A percentile compares a stretch with the other conserved stretches of the same genome.
Evolutionary conservation across 1,139 yeast genomes (phyloP).

Genomic region (Debaryomyces udenii): DNA sequence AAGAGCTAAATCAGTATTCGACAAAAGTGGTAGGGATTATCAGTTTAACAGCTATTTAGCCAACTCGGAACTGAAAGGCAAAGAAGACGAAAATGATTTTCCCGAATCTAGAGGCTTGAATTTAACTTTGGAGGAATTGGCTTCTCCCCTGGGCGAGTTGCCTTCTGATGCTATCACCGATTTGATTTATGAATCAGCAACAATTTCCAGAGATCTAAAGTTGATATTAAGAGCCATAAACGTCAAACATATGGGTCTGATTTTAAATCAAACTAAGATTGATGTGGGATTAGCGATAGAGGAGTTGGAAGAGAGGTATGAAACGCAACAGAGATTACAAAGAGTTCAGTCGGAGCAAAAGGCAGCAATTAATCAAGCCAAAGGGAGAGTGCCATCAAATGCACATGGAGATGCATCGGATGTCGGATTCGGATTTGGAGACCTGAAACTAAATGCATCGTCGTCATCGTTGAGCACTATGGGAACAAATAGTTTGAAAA

Average conservation of each 20-base stretch:
- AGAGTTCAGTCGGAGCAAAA: conserved; percentile 1
- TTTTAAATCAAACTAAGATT: conserved; percentile 38
- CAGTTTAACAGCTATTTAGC: conserved; percentile 6
- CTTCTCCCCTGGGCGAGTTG: conserved; percentile 53
- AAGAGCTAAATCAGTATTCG: conserved; percentile 41
- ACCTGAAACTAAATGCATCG: conserved; percentile 5
- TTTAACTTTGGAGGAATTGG: conserved; percentile 53
- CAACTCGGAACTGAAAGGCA: conserved; percentile 6
- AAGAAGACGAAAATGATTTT: conserved; percentile 14
- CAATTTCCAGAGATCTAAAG: conserved; percentile 64
- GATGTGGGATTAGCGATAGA: conserved; percentile 29
- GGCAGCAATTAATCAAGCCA: not conserved
- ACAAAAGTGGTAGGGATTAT: conserved; percentile 26
- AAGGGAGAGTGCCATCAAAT: conserved; percentile 5
- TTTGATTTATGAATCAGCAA: conserved; percentile 60
- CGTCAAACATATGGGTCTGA: conserved; percentile 57
- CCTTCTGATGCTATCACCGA: conserved; percentile 61
- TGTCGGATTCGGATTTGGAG: not conserved
- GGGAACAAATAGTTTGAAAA: conserved; percentile 6
- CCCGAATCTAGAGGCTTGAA: conserved; percentile 22
- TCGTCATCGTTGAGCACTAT: conserved; percentile 13
- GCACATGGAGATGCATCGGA: conserved; percentile 10
- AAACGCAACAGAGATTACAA: conserved; percentile 16
- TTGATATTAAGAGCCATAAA: conserved; percentile 64
- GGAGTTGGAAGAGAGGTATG: conserved; percentile 21